Conservation (phyloP, 805 yeast genomes). For the Candida taoyuanica region DNA sequence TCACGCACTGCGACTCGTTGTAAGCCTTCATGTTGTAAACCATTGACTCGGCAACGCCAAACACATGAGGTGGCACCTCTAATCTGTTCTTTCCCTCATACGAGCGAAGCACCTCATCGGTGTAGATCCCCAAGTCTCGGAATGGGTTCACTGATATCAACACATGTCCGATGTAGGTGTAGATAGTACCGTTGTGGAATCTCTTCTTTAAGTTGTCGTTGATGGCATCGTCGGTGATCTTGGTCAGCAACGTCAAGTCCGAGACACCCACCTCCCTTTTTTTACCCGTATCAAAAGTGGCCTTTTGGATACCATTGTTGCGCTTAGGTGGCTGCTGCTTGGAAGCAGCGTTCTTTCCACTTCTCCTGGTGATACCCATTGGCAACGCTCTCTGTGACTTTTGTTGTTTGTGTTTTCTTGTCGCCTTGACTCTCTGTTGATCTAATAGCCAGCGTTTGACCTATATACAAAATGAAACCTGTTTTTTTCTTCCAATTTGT, state of each 20-base stretch:
- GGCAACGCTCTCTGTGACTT: too few relatives aligned
- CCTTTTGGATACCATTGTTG: slow-evolving; percentile 67
- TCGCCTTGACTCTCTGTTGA: too few relatives aligned
- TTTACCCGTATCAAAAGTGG: slow-evolving; percentile 81
- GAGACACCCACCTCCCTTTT: slow-evolving; percentile 98
- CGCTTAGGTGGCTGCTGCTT: slow-evolving; percentile 53
- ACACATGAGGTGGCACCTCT: slow-evolving; percentile 98
- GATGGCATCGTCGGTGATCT: slow-evolving; percentile 87
- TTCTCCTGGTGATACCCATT: slow-evolving; percentile 59
- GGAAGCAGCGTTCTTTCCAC: slow-evolving; percentile 47
- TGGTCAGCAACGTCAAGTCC: slow-evolving; percentile 83
- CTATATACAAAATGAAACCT: too few relatives aligned
- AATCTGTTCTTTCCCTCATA: slow-evolving; percentile 90
- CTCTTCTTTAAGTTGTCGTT: slow-evolving; percentile 87
- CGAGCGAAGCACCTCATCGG: slow-evolving; percentile 65
- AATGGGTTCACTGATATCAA: slow-evolving; percentile 95
- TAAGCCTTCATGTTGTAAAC: slow-evolving; percentile 92
- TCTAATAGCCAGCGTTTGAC: too few relatives aligned
- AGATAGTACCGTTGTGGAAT: slow-evolving; percentile 83
- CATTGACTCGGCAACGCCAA: slow-evolving; percentile 96
- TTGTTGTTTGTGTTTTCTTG: too few relatives aligned
- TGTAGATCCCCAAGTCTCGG: slow-evolving; percentile 92
- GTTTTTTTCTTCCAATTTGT: too few relatives aligned
- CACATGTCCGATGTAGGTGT: slow-evolving; percentile 92
- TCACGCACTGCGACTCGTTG: slow-evolving; percentile 93